Evolutionary conservation across 768 basidiomycete species (phyloP).

Genomic region (Russula brevipes): DNA sequence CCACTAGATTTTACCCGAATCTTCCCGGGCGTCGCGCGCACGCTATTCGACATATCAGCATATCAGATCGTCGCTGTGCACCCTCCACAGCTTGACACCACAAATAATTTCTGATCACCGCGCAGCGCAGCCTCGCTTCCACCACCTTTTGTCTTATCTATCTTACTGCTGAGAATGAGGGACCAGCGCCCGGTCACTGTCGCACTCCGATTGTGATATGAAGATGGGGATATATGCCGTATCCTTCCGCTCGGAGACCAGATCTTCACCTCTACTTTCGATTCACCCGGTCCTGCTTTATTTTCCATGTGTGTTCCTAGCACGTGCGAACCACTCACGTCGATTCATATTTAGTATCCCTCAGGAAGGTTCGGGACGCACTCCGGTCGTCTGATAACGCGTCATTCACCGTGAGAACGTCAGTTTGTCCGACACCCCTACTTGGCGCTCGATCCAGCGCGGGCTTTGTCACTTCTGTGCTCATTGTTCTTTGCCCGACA

Average conservation of each 20-base stretch:
- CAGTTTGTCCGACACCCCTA: neutral
- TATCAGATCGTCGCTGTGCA: neutral
- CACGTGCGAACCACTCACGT: neutral
- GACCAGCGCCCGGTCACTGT: neutral
- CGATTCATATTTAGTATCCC: neutral
- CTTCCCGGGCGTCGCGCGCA: neutral
- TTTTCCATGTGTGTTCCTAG: neutral
- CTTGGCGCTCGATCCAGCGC: neutral
- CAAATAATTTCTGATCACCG: neutral
- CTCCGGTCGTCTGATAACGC: conserved; percentile 3
- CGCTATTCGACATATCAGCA: conserved; percentile 1
- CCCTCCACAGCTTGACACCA: neutral
- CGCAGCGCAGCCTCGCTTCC: neutral
- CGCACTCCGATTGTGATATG: neutral
- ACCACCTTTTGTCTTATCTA: neutral
- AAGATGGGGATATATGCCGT: neutral
- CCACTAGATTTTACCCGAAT: neutral
- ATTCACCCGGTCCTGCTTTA: neutral
- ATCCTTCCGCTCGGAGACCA: conserved; percentile 1
- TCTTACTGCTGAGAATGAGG: neutral
- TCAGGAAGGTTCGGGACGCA: neutral
- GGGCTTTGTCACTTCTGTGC: neutral
- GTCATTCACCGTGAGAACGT: neutral
- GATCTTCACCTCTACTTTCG: neutral
- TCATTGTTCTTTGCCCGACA: neutral